Conservation (phyloP, 345 rosid species). For the Camelina hispida region DNA sequence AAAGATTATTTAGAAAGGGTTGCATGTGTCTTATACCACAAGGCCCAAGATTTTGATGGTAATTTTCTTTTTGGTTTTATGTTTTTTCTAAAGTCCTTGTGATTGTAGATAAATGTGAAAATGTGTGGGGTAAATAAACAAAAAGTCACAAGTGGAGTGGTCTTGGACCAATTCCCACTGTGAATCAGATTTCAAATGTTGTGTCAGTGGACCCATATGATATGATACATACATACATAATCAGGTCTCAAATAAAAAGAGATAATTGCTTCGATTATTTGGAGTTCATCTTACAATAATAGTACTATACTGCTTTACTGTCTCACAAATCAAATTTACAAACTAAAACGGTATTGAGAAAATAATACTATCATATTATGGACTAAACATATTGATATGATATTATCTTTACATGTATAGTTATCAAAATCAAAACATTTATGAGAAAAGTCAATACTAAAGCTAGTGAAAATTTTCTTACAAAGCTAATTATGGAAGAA, state of each 20-base stretch:
- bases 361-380: background rate
- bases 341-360: background rate
- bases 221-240: background rate
- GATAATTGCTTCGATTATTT: background rate
- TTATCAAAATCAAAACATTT: background rate
- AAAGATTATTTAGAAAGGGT: too few species aligned
- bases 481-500: background rate
- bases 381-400: background rate
- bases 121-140: slow-evolving; percentile 23
- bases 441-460: background rate
- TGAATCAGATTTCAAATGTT: slow-evolving; percentile 47
- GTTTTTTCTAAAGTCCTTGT: background rate
- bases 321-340: background rate
- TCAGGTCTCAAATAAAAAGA: background rate
- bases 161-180: slow-evolving; percentile 79
- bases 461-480: background rate
- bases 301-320: slow-evolving; percentile 3
- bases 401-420: background rate
- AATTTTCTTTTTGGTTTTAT: too few species aligned
- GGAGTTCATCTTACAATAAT: background rate
- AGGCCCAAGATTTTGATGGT: too few species aligned
- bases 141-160: slow-evolving; percentile 60
- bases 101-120: slow-evolving; percentile 33
- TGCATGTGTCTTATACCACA: too few species aligned
- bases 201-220: slow-evolving; percentile 35